A percentile compares a stretch with the other conserved stretches of the same genome.
These are phyloP conservation scores for Cryptococcus floricola DNA, from an alignment of 1,284 basidiomycete genomes.

Conservation along the genomic window DNA sequence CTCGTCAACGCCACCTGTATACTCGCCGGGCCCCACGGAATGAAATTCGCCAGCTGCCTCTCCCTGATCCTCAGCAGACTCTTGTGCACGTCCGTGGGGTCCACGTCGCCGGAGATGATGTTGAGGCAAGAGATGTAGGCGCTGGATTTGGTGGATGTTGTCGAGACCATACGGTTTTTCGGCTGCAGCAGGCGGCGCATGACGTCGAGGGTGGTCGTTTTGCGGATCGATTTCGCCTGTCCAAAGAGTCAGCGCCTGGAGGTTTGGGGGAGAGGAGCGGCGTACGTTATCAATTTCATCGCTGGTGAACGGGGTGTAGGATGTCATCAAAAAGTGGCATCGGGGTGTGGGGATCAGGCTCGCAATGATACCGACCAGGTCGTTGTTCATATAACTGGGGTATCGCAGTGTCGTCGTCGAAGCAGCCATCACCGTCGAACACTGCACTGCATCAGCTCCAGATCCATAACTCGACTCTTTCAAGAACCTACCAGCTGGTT, in stretches of 20 bases:
- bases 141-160: constrained; percentile 79
- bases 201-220: constrained; percentile 95
- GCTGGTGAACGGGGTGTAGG: constrained; percentile 96
- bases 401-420: constrained; percentile 96
- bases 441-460: constrained; percentile 53
- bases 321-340: constrained; percentile 99
- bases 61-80: constrained; percentile 93
- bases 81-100: constrained; percentile 98
- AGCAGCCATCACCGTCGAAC: constrained; percentile 92
- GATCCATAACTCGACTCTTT: not conserved
- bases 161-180: constrained; percentile 99
- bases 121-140: constrained; percentile 98
- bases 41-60: constrained; percentile 93
- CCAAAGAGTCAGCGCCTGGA: not conserved
- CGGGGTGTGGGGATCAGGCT: constrained; percentile 97
- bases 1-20: constrained; percentile 96
- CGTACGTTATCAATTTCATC: constrained; percentile 88
- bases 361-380: constrained; percentile 94
- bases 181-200: constrained; percentile 97
- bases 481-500: constrained; percentile 72
- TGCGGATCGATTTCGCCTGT: constrained; percentile 79
- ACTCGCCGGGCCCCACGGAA: constrained; percentile 98
- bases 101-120: constrained; percentile 97
- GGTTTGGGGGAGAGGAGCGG: not conserved
- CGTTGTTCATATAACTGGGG: constrained; percentile 99